These are phyloP conservation scores for Metschnikowia santaceciliae DNA, from an alignment of 805 yeast species.

Conservation along the genomic window DNA sequence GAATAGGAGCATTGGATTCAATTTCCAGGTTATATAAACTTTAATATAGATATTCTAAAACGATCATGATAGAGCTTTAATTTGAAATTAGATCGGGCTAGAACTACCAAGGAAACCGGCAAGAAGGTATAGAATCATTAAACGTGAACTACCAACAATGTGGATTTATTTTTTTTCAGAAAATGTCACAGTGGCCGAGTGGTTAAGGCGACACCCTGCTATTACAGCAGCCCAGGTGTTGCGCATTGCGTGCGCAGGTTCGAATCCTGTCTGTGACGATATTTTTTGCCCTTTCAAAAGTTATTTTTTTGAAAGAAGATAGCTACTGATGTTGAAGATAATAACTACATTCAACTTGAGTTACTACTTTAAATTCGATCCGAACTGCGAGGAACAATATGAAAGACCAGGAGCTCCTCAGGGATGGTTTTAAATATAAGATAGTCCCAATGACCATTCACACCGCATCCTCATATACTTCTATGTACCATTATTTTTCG, in stretches of 20 bases:
- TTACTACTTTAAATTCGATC: no score
- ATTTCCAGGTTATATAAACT: no score
- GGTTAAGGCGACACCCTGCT: conserved; percentile 47
- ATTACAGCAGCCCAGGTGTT: conserved; percentile 32
- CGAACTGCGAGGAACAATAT: no score
- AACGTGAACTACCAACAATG: neutral
- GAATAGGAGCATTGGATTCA: no score
- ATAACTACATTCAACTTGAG: no score
- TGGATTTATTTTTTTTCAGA: neutral
- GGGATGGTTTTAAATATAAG: neutral
- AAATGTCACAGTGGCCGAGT: conserved; percentile 43
- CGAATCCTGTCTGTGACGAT: conserved; percentile 99
- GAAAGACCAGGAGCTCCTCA: neutral
- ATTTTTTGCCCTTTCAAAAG: neutral
- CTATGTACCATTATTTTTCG: neutral
- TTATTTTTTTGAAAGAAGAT: no score
- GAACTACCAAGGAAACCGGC: no score
- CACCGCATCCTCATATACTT: neutral
- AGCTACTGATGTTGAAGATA: no score
- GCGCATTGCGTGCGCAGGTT: conserved; percentile 80
- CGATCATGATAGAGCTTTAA: no score
- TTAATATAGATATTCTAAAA: no score
- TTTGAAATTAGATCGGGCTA: no score
- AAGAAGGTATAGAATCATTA: no score
- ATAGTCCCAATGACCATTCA: neutral